phyloP scores from a whole-genome alignment of 306 rosid species.

The Senna siamea region DNA sequence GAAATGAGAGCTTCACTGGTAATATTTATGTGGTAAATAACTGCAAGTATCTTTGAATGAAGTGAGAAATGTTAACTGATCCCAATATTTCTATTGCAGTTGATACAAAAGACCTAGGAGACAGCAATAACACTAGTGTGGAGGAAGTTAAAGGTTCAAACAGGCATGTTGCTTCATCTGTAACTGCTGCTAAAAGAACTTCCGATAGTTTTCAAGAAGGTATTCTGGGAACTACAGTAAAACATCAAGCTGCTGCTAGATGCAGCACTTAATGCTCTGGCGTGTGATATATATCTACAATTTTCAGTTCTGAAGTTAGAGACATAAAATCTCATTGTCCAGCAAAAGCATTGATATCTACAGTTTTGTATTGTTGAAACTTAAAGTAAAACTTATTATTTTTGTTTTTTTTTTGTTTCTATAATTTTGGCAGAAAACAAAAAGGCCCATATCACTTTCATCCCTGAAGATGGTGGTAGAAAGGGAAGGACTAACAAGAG shows the following conservation, averaged over 20 bases:
- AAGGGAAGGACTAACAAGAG: slow-evolving; percentile 73
- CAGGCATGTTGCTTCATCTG: slow-evolving; percentile 46
- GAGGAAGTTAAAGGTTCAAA: slow-evolving; percentile 46
- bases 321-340: no score
- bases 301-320: no score
- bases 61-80: slow-evolving; percentile 32
- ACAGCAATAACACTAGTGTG: slow-evolving; percentile 30
- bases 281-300: slow-evolving; percentile 23
- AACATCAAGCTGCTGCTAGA: slow-evolving; percentile 26
- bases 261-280: slow-evolving; percentile 27
- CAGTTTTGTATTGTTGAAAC: slow-evolving; percentile 8
- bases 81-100: slow-evolving; percentile 53
- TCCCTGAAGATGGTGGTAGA: slow-evolving; percentile 45
- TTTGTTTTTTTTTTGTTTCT: background rate
- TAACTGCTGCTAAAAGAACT: slow-evolving; percentile 72
- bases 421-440: slow-evolving; percentile 50
- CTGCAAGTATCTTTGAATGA: slow-evolving; percentile 26
- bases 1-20: slow-evolving; percentile 53
- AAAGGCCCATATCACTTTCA: slow-evolving; percentile 37
- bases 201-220: slow-evolving; percentile 65
- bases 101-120: slow-evolving; percentile 51
- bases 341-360: no score
- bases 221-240: slow-evolving; percentile 37
- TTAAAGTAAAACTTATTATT: slow-evolving; percentile 29
- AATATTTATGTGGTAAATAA: slow-evolving; percentile 33